Evolutionary conservation across 75 land plant genomes (phyloP), one percentile per base, ranked within the genome.

Genomic region (Chamaecyparis obtusa): DNA sequence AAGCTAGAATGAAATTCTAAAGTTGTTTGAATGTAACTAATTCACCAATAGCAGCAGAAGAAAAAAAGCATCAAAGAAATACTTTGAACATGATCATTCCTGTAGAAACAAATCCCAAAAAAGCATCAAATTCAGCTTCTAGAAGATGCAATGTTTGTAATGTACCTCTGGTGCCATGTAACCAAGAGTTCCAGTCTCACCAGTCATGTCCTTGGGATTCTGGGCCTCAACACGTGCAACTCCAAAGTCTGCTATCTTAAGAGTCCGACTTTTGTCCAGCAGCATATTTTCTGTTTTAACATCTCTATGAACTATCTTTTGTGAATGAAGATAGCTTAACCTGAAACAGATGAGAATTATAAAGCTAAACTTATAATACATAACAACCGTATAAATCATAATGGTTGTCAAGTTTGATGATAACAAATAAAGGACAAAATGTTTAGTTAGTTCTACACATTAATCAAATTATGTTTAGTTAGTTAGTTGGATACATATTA

Each of bases 141-240:
- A 78, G 33, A 78, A 56, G 88, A 48, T 55, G 14, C 5, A 79
- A 80, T 69, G n/a, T 36, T 13, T 56, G 56, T 30, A 44, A 9
- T 21, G 55, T 89, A 94, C 97, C 98, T 97, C 99, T 71, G 99
- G 99, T 76, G 99, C 99, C 98, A 97, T 97, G 90, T 97, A 97
- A 32, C 96, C 96, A 14, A 96, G 93, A 0, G 99, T 97, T 67
- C 99, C 99, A 10, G 99, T 96, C 87, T 97, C 96, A 43, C 98
- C 99, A 17, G 98, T 97, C 99, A 97, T 97, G 82, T 97, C 99
- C 87, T 90, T 92, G 9, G 99, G 98, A 88, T 97, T 96, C 84
- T 90, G 92, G 84, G 99, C 98, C 86, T 97, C 99, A 85, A 96
- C 95, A 11, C 98, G 91, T 71, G 99, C 99, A 78, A 97, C 98